Evolutionary conservation across 805 yeast genomes (phyloP).

Genomic region (Grigorovia yakushimaensis): DNA sequence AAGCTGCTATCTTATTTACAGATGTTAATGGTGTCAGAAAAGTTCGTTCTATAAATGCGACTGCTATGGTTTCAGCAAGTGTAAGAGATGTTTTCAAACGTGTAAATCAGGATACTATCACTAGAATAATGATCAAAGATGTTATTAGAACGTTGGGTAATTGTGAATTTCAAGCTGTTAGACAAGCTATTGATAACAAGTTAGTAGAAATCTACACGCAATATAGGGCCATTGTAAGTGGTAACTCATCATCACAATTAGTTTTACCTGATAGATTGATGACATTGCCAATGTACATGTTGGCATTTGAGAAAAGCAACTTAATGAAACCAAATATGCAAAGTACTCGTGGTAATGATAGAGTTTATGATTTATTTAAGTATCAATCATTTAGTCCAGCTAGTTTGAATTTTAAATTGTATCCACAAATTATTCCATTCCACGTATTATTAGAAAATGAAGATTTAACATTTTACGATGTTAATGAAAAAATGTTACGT

Average conservation of each 20-base stretch:
- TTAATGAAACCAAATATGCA: constrained; percentile 39
- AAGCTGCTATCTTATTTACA: constrained; percentile 81
- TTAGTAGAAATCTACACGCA: constrained; percentile 47
- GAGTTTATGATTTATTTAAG: constrained; percentile 41
- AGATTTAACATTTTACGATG: constrained; percentile 43
- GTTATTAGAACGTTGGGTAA: constrained; percentile 32
- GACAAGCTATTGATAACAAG: constrained; percentile 44
- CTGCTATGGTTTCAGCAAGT: constrained; percentile 72
- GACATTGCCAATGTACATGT: constrained; percentile 55
- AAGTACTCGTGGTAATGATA: constrained; percentile 46
- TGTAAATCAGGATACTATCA: constrained; percentile 63
- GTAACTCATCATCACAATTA: constrained; percentile 39
- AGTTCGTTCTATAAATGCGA: constrained; percentile 77
- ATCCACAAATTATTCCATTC: constrained; percentile 70
- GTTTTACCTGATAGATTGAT: constrained; percentile 74
- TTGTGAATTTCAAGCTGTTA: constrained; percentile 39
- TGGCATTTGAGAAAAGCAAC: constrained; percentile 60
- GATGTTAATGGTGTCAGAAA: constrained; percentile 65
- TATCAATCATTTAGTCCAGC: constrained; percentile 42
- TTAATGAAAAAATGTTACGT: constrained; percentile 33
- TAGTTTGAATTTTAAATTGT: constrained; percentile 52
- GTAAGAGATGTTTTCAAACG: constrained; percentile 65
- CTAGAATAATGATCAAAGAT: constrained; percentile 45
- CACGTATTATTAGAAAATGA: constrained; percentile 48
- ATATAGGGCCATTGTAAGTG: constrained; percentile 41